Evolutionary conservation across 805 yeast genomes (phyloP), one percentile per base, ranked within the genome.

Genomic region (Spathaspora arborariae): DNA sequence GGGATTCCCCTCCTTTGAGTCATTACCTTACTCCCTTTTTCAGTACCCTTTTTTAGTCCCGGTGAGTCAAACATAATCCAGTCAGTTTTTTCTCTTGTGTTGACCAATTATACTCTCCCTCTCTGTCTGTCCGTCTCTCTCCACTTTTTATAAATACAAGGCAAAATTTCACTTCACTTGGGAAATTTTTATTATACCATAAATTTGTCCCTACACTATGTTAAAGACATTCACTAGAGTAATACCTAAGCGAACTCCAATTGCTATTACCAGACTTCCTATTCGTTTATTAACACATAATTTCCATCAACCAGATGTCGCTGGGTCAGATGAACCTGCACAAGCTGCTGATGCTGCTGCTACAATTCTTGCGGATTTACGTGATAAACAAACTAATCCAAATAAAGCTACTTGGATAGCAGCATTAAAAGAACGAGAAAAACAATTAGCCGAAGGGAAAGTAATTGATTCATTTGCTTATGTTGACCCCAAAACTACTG

Each of bases 331-430:
- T 13, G 72, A 71, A 47, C 79, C 85, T 3, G 74, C 80, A 24
- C 82, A 78, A 39, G 83, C 85, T 2, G 88, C 88, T 11, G 91
- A 85, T 63, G 89, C 89, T 19, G 73, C 83, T 6, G 80, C 90
- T n/a, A 83, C 90, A 3, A 74, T 83, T 10, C 63, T 80, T 42
- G 79, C 88, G 0, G 90, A 85, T 55, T 68, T 67, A 48, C 64
- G 73, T 44, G 89, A 84, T 53, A 71, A 73, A 50, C 76, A 72
- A 47, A 73, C 60, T 38, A 39, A 56, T 44, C 68, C 70, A 15
- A 69, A 70, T 48, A 66, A 66, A 46, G 88, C 85, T 35, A 88
- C 97, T 2, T 91, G 97, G 97, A 67, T 88, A 59, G 88, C 82
- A 45, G 96, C 97, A 0, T 70, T 90, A 50, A 76, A 78, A 13